phyloP scores from a whole-genome alignment of 148 eudicot species.

The Silene latifolia region DNA sequence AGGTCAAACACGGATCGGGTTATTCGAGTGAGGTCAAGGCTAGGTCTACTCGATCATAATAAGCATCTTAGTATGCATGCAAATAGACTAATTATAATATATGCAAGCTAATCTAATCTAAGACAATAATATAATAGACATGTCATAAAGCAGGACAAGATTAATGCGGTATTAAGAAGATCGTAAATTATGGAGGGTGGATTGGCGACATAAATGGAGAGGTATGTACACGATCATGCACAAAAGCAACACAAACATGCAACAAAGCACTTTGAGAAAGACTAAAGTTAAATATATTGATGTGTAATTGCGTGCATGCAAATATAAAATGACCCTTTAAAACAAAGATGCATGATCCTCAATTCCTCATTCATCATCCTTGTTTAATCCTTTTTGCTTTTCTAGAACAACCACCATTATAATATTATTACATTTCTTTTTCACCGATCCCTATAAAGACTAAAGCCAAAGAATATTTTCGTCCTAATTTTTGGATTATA shows the following conservation, averaged over 20 bases:
- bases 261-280: constrained; percentile 25
- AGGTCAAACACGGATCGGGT: too few species aligned
- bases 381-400: constrained; percentile 18
- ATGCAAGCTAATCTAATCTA: too few species aligned
- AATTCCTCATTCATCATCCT: too few species aligned
- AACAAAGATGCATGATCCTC: constrained; percentile 11
- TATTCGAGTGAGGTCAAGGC: too few species aligned
- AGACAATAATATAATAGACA: too few species aligned
- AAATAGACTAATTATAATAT: too few species aligned
- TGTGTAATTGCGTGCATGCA: constrained; percentile 11
- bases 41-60: too few species aligned
- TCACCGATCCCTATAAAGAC: constrained; percentile 26
- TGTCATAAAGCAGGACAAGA: neutral
- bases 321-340: neutral
- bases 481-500: too few species aligned
- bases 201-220: neutral
- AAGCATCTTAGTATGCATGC: too few species aligned
- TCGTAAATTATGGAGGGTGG: neutral
- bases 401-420: constrained; percentile 9
- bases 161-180: neutral
- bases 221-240: neutral
- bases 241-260: neutral
- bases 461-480: neutral
- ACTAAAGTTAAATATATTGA: neutral
- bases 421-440: constrained; percentile 16